Percentiles rank a stretch among this genome's conserved stretches.
These are phyloP conservation scores for Picea mariana DNA, from an alignment of 83 land plant species.

Conservation along the genomic window DNA sequence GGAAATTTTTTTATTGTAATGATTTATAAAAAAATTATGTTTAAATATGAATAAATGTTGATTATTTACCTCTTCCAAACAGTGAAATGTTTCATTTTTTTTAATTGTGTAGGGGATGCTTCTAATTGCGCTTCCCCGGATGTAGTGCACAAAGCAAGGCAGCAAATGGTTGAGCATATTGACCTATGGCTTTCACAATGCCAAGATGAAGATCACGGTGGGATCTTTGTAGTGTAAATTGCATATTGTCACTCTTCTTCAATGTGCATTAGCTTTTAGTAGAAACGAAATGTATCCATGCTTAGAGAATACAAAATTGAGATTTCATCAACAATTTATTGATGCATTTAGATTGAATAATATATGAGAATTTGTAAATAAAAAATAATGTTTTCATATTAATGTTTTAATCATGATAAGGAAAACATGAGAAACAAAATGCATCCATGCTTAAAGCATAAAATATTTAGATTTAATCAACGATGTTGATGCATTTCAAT, in stretches of 20 bases:
- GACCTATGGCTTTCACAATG: slow-evolving; percentile 78
- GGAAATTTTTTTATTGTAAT: too few species aligned
- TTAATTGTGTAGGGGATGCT: slow-evolving; percentile 65
- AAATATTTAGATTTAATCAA: too few species aligned
- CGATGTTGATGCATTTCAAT: too few species aligned
- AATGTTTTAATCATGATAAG: too few species aligned
- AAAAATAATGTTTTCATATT: too few species aligned
- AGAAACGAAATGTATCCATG: background rate
- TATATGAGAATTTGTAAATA: too few species aligned
- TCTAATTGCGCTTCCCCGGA: slow-evolving; percentile 77
- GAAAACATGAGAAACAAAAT: too few species aligned
- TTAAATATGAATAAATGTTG: background rate
- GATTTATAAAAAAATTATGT: background rate
- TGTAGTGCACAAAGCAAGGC: slow-evolving; percentile 80
- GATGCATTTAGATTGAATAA: too few species aligned
- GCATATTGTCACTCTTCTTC: background rate
- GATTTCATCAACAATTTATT: too few species aligned
- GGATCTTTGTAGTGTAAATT: slow-evolving; percentile 21
- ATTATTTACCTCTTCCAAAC: background rate
- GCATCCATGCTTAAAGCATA: background rate
- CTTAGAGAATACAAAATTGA: background rate
- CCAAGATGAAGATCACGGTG: slow-evolving; percentile 30
- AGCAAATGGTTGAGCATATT: slow-evolving; percentile 60
- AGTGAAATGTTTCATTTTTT: background rate
- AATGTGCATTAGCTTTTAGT: background rate